Percentiles rank a stretch among this genome's conserved stretches.
Evolutionary conservation across 768 basidiomycete species (phyloP).

Genomic region (Amanita pseudoporphyria): DNA sequence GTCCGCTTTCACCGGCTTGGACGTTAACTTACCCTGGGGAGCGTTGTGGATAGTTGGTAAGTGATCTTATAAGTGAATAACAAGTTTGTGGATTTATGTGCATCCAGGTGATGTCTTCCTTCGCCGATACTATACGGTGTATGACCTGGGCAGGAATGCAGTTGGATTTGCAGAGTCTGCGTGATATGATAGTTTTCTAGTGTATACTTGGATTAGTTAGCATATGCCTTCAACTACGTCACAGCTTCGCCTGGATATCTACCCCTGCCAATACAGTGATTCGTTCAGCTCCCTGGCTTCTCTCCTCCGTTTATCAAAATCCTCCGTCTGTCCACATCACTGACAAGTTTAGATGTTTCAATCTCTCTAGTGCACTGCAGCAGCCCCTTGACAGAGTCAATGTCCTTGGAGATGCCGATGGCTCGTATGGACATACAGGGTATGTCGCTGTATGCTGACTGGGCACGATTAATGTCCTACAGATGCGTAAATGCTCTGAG

Average conservation of each 20-base stretch:
- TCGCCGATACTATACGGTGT: constrained; percentile 88
- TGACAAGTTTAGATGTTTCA: neutral
- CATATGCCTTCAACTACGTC: neutral
- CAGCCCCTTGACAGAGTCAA: constrained; percentile 54
- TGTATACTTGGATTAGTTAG: neutral
- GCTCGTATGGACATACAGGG: constrained; percentile 59
- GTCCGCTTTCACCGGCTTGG: constrained; percentile 85
- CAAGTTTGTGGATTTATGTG: neutral
- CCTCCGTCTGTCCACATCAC: neutral
- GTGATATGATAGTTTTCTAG: constrained; percentile 11
- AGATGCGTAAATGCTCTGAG: constrained; percentile 75
- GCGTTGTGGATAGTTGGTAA: constrained; percentile 86
- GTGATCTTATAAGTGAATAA: constrained; percentile 10
- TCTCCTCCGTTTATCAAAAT: neutral
- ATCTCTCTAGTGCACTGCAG: neutral
- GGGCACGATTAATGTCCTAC: neutral
- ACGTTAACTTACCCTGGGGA: constrained; percentile 75
- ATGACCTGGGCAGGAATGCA: constrained; percentile 67
- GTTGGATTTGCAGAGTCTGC: constrained; percentile 66
- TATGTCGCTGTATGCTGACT: constrained; percentile 17
- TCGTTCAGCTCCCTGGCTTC: neutral
- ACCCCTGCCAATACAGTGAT: neutral
- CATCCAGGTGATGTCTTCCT: constrained; percentile 77
- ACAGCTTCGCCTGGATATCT: neutral
- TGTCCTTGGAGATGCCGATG: constrained; percentile 51